Conservation (phyloP, 805 yeast species). For the Candida silvatica region DNA sequence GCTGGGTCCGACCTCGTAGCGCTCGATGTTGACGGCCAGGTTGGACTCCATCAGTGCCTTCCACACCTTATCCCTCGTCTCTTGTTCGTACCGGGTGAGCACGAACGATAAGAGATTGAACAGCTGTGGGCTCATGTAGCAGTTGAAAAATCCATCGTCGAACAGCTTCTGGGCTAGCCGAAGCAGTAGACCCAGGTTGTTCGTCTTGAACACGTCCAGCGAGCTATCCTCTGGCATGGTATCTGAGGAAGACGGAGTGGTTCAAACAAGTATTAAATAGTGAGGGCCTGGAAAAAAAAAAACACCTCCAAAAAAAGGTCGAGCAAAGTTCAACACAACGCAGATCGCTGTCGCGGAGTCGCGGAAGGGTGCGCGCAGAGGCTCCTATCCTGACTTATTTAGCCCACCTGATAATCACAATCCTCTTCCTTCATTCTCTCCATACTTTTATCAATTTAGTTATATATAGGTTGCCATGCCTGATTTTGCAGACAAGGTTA, state of each 20-base stretch:
- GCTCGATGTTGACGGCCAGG: conserved; percentile 20
- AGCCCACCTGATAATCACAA: too few relatives aligned
- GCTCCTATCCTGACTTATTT: too few relatives aligned
- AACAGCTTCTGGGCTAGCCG: conserved; percentile 27
- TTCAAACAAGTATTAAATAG: neutral
- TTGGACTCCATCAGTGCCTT: conserved; percentile 35
- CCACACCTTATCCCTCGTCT: conserved; percentile 27
- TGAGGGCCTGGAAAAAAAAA: neutral
- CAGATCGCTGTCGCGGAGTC: too few relatives aligned
- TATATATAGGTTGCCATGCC: conserved; percentile 10
- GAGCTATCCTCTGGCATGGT: too few relatives aligned
- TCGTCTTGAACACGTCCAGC: conserved; percentile 8
- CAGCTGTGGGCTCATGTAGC: conserved; percentile 48
- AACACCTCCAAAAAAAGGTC: neutral
- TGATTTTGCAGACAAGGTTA: conserved; percentile 13
- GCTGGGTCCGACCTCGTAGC: conserved; percentile 8
- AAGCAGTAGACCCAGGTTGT: conserved; percentile 14
- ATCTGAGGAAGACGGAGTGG: neutral
- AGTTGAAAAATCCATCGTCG: conserved; percentile 32
- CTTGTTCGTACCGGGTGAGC: conserved; percentile 24
- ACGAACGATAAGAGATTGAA: conserved; percentile 39
- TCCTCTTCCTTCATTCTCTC: too few relatives aligned
- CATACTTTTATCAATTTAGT: too few relatives aligned
- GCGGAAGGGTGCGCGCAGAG: too few relatives aligned
- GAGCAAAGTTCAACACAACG: too few relatives aligned